phyloP scores from a whole-genome alignment of 176 grass and related monocot species.

The Eremochloa ophiuroides region DNA sequence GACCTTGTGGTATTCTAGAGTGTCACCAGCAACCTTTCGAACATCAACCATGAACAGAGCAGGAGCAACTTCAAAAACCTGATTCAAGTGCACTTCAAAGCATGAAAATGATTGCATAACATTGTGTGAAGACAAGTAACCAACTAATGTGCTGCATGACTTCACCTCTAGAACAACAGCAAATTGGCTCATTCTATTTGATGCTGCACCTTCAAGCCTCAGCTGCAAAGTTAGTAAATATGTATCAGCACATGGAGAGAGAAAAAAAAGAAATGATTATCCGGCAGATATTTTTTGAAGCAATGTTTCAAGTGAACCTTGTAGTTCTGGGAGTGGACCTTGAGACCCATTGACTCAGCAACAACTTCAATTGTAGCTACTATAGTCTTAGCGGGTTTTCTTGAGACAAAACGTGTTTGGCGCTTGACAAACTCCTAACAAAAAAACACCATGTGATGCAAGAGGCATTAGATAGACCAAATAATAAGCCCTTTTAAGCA shows the following conservation, averaged over 20 bases:
- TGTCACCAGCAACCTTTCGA: constrained; percentile 87
- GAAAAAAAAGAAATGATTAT: constrained; percentile 23
- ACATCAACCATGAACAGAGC: constrained; percentile 97
- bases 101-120: constrained; percentile 24
- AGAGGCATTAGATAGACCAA: background rate
- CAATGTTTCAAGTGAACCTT: constrained; percentile 52
- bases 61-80: constrained; percentile 96
- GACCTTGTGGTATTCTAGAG: constrained; percentile 95
- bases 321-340: constrained; percentile 92
- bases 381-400: constrained; percentile 70
- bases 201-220: constrained; percentile 67
- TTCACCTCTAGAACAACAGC: constrained; percentile 90
- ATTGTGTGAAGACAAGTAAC: background rate
- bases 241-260: background rate
- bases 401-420: constrained; percentile 94
- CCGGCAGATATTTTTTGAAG: constrained; percentile 6
- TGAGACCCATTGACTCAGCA: constrained; percentile 69
- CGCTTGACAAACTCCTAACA: constrained; percentile 79
- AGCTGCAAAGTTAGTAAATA: constrained; percentile 44
- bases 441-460: constrained; percentile 12
- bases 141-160: background rate
- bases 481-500: background rate
- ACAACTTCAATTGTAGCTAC: constrained; percentile 70
- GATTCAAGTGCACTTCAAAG: constrained; percentile 18
- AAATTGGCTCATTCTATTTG: constrained; percentile 61